Percentiles rank a stretch among this genome's conserved stretches.
These are phyloP conservation scores for Alternaria incomplexa DNA, from an alignment of 2,329 filamentous ascomycete genomes.

Conservation along the genomic window DNA sequence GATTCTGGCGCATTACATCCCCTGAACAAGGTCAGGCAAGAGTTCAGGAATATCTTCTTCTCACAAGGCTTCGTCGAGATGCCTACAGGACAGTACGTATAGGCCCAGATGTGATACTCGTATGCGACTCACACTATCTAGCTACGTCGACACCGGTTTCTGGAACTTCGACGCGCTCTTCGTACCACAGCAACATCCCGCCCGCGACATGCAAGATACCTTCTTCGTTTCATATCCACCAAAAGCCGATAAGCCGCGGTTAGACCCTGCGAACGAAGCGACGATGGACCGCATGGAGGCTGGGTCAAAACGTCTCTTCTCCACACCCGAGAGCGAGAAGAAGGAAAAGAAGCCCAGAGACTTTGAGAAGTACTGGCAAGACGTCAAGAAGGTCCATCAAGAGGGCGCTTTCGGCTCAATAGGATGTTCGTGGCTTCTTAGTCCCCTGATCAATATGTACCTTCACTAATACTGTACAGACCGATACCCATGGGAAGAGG, in stretches of 20 bases:
- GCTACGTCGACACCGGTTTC: slow-evolving; percentile 94
- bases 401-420: slow-evolving; percentile 92
- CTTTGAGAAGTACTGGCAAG: slow-evolving; percentile 87
- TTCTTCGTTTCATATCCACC: slow-evolving; percentile 96
- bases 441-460: not conserved
- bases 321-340: slow-evolving; percentile 59
- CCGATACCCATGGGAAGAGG: slow-evolving; percentile 88
- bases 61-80: slow-evolving; percentile 99
- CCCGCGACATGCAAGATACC: slow-evolving; percentile 95
- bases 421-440: slow-evolving; percentile 60
- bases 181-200: slow-evolving; percentile 96
- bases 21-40: slow-evolving; percentile 90
- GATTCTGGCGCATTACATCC: slow-evolving; percentile 57
- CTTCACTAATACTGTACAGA: slow-evolving; percentile 48
- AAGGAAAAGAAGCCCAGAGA: slow-evolving; percentile 63
- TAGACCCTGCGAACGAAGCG: slow-evolving; percentile 58
- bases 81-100: slow-evolving; percentile 76
- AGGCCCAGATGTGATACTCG: not conserved
- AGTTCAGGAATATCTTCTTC: slow-evolving; percentile 98
- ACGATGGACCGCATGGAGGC: slow-evolving; percentile 58
- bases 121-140: slow-evolving; percentile 29
- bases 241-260: slow-evolving; percentile 69
- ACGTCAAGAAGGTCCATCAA: slow-evolving; percentile 86
- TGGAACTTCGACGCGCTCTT: slow-evolving; percentile 99
- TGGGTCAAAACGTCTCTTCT: slow-evolving; percentile 59